Evolutionary conservation across 352 stramenopile genomes (phyloP).

Genomic region (Phytopythium mirpurense): DNA sequence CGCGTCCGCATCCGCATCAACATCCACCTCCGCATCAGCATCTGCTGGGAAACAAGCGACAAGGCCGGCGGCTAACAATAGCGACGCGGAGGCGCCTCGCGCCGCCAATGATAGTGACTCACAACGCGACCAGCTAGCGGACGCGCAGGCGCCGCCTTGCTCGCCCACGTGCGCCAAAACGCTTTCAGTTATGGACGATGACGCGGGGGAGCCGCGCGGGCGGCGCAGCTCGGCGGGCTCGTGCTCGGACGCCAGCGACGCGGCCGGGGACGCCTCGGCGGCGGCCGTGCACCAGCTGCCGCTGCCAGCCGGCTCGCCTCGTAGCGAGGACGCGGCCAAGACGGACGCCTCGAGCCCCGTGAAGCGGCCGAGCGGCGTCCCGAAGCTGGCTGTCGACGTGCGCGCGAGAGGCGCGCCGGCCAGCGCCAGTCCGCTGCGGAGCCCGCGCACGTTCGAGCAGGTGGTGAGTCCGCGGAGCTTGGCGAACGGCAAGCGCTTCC

Average conservation of each 20-base stretch:
- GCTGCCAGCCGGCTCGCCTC: too few relatives aligned
- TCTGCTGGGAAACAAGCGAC: too few relatives aligned
- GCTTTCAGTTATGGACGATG: neutral
- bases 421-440: neutral
- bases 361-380: neutral
- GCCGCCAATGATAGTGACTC: too few relatives aligned
- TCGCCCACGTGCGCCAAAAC: too few relatives aligned
- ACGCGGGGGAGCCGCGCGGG: neutral
- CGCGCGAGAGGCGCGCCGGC: neutral
- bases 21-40: too few relatives aligned
- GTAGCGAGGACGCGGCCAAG: too few relatives aligned
- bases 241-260: constrained; percentile 21
- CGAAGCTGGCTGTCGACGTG: neutral
- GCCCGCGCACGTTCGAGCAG: constrained; percentile 28
- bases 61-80: too few relatives aligned
- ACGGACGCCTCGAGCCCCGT: neutral
- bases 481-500: constrained; percentile 49
- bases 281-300: constrained; percentile 22
- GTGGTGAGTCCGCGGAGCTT: constrained; percentile 47
- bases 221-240: constrained; percentile 23
- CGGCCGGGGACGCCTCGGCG: neutral
- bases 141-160: neutral
- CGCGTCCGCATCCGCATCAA: too few relatives aligned
- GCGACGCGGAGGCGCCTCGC: too few relatives aligned
- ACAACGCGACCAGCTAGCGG: too few relatives aligned